These are phyloP conservation scores for Aureobasidium sp. DNA, from an alignment of 2,329 filamentous ascomycete genomes.

Conservation along the genomic window DNA sequence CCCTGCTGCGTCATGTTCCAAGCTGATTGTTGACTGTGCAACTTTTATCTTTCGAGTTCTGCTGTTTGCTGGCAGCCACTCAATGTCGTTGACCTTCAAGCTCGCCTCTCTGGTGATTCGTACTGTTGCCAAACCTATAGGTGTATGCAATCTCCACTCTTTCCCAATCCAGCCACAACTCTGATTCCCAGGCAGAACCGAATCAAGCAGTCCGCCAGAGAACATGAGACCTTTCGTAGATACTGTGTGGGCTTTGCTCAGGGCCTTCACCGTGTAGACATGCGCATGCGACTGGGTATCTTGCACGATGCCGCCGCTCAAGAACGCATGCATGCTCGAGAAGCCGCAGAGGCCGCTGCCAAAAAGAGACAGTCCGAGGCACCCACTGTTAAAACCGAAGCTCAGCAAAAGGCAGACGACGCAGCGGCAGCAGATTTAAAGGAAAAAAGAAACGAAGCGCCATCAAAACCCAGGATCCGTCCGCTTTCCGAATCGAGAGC, in stretches of 20 bases:
- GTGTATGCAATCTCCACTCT: constrained; percentile 39
- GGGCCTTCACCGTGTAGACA: constrained; percentile 57
- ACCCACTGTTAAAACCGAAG: constrained; percentile 57
- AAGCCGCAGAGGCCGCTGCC: constrained; percentile 50
- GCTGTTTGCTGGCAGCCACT: constrained; percentile 1
- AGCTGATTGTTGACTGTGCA: neutral
- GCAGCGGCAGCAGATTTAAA: constrained; percentile 40
- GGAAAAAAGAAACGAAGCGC: constrained; percentile 36
- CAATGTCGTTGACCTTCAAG: constrained; percentile 60
- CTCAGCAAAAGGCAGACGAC: constrained; percentile 51
- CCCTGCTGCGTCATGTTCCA: neutral
- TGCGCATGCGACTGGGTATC: constrained; percentile 59
- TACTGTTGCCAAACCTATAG: constrained; percentile 61
- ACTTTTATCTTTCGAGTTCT: neutral
- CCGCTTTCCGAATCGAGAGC: constrained; percentile 61
- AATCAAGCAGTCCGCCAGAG: constrained; percentile 61
- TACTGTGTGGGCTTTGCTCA: constrained; percentile 58
- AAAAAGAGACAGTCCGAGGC: constrained; percentile 40
- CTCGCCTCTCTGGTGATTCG: constrained; percentile 58
- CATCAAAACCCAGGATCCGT: constrained; percentile 48
- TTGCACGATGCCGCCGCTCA: constrained; percentile 55
- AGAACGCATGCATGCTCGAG: constrained; percentile 45
- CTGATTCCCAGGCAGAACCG: constrained; percentile 44
- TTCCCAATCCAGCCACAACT: neutral
- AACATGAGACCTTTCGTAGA: constrained; percentile 59